Evolutionary conservation across 345 rosid genomes (phyloP), one percentile per base, ranked within the genome.

Genomic region (Populus davidiana): DNA sequence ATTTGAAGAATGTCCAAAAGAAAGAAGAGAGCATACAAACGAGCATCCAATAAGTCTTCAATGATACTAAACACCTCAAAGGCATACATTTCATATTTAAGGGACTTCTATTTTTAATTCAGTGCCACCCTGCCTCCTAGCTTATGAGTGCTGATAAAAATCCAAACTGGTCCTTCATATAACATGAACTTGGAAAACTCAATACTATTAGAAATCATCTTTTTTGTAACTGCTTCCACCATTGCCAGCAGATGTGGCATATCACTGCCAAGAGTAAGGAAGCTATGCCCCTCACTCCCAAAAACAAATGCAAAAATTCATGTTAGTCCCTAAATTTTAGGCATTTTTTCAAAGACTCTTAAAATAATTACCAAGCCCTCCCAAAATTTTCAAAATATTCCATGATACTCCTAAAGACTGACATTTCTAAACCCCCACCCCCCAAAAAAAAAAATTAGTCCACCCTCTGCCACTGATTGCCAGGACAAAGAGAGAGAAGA

Each of bases 401-500:
- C 20, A 47, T 25, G 10, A 27, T 18, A 49, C 43, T 10, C n/a
- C 72, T 14, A 23, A 2, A 21, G 13, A 2, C 43, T 47, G 35
- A 70, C 72, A n/a, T 29, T 44, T 44, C 50, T 44, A 44, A 44
- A 3, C 49, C 16, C 49, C 49, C 2, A 11, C 12, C 44, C 35
- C 35, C 5, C 5, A 0, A 3, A 33, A 33, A 33, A 33, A 4
- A 33, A 4, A 33, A 33, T 39, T 43, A 43, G 50, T 13, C 50
- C 41, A 39, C 9, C 41, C 50, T 44, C 17, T 12, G 17, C 50
- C 64, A 52, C 35, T 25, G 41, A 50, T 71, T 9, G 11, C 74
- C 72, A 69, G 27, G 54, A 39, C 72, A 8, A 54, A 71, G 74
- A 66, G 69, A 52, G 69, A 52, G 21, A 71, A 41, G 12, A 33